Evolutionary conservation across 768 basidiomycete genomes (phyloP), one percentile per base, ranked within the genome.

Genomic region (Boletus edulis): DNA sequence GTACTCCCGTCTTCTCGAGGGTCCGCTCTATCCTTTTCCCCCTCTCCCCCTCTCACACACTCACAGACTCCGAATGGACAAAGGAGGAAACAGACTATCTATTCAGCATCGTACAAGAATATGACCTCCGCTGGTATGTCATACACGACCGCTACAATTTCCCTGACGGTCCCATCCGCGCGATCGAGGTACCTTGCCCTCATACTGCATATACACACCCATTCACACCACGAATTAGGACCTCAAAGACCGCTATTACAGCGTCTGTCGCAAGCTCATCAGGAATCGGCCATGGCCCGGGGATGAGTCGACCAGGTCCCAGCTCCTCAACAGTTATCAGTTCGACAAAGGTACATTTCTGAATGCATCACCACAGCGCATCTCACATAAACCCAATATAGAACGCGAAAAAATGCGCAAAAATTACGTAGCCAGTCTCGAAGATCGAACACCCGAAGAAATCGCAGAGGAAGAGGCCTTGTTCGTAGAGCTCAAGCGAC

Each of bases 401-500:
- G 95, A 88, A 31, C 88, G 92, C 41, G 97, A 99, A 71, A 73
- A 84, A 20, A 86, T 84, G 59, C 86, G 97, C 54, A 97, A 94
- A 72, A 84, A 85, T 54, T 97, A 98, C 65, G 79, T 98, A 14
- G 73, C 79, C 10, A 89, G 86, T 56, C 82, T 98, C n/a, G 91
- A 94, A 73, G 84, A 81, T 53, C 86, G 96, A n/a, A 89, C 93
- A 0, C 80, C 86, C 5, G 85, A 89, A 46, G 92, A 98, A 73
- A 87, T 96, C 42, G 88, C 87, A 17, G 95, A 99, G 68, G 97
- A 98, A 76, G 95, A 98, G 63, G 89, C 92, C 9, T 78, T 99
- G 4, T 98, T 91, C 72, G 75, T 98, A 58, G 94, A 98, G 70
- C 81, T 96, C 47, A 94, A 95, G 66, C 85, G 92, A n/a, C 79